phyloP scores from a whole-genome alignment of 106 monocot genomes.

The Apostasia shenzhenica region DNA sequence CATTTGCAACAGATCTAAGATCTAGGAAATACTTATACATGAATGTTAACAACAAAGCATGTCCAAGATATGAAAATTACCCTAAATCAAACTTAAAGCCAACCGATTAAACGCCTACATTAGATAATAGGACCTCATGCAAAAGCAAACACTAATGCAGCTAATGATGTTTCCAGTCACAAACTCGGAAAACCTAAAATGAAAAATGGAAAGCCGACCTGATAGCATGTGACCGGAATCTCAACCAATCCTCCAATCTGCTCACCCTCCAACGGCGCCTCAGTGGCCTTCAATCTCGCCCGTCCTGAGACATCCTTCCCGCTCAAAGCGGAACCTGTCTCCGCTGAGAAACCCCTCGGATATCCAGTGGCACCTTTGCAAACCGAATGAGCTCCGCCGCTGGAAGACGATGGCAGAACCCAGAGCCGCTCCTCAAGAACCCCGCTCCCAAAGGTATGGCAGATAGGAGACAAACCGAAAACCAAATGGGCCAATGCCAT shows the following conservation, averaged over 20 bases:
- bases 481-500: slow-evolving; percentile 57
- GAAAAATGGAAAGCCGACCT: slow-evolving; percentile 31
- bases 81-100: not conserved
- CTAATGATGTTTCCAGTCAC: not conserved
- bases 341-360: slow-evolving; percentile 4
- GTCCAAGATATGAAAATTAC: not conserved
- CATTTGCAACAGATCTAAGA: not conserved
- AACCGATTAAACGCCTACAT: too few relatives aligned
- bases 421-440: slow-evolving; percentile 12
- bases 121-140: not conserved
- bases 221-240: slow-evolving; percentile 88
- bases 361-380: slow-evolving; percentile 5
- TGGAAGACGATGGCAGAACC: not conserved
- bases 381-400: not conserved
- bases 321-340: not conserved
- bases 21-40: not conserved
- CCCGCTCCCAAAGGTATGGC: slow-evolving; percentile 11
- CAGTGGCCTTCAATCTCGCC: slow-evolving; percentile 31
- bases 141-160: not conserved
- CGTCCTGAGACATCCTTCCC: slow-evolving; percentile 14
- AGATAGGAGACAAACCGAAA: slow-evolving; percentile 17
- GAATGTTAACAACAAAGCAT: not conserved
- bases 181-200: not conserved
- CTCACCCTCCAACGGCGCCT: slow-evolving; percentile 27
- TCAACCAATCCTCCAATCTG: slow-evolving; percentile 29